Base-by-base conservation (phyloP, 1,284 basidiomycete species). In the Kwoniella shivajii region DNA sequence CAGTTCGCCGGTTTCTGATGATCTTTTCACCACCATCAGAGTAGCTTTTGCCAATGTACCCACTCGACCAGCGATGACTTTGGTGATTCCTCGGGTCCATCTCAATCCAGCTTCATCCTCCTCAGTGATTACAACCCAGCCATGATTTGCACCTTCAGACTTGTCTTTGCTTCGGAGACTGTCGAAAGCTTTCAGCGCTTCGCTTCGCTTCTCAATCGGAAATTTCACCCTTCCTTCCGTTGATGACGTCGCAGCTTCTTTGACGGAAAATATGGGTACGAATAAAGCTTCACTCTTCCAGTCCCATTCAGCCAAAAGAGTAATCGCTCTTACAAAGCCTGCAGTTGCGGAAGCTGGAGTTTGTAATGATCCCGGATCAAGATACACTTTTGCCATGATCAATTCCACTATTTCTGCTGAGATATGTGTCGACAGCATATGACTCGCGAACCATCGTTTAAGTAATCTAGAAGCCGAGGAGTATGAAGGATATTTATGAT, bases 401-500 rank as follows among this genome's bases (percentile, higher is more conserved):
- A 99, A 79, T 76, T 99, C 96, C 43, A 92, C 82, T 0, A 85
- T 85, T 73, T 97, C 92, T 4, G 47, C 26, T 4, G 53, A 24
- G 20, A 69, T 47, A 31, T 67, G 65, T 54, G 86, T 30, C 16
- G 90, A 81, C 22, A 98, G 83, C 88, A 95, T 90, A 76, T 99
- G 96, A 1, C 88, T 82, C 0, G 88, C 84, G 45, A 98, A 79
- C 96, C 96, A 99, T 48, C 96, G 84, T 78, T 98, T 95, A 38
- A 90, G 84, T 22, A 99, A 82, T 27, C 96, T 83, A 20, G 90
- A 88, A 0, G 93, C 93, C 6, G 88, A 86, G 2, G 90, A 82
- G 72, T 88, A 96, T 6, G 91, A 88, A 0, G 86, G 79, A 71
- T 86, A 89, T 44, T 85, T 85, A 72, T 96, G 91, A 50, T 86